A percentile compares a stretch with the other conserved stretches of the same genome.
phyloP scores from a whole-genome alignment of 2,329 filamentous ascomycete species.

The Phialocephala subalpina region DNA sequence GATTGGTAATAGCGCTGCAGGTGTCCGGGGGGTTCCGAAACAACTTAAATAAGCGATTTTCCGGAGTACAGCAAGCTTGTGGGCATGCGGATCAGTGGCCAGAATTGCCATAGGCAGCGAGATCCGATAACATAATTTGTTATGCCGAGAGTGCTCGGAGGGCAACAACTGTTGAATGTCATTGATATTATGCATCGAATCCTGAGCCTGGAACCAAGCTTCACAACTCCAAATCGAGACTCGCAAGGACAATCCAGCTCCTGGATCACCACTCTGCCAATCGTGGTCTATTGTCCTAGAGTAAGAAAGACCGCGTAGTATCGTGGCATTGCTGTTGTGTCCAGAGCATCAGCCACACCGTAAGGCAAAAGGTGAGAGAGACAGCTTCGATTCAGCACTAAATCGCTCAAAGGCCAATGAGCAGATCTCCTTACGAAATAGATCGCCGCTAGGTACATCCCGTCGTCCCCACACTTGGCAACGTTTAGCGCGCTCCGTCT shows the following conservation, averaged over 20 bases:
- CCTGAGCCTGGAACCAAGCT: neutral
- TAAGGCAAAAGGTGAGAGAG: neutral
- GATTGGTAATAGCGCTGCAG: neutral
- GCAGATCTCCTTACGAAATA: neutral
- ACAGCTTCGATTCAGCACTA: neutral
- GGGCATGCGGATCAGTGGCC: neutral
- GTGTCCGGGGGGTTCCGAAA: neutral
- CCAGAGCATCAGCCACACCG: conserved; percentile 11
- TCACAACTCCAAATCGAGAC: neutral
- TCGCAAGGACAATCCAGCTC: neutral
- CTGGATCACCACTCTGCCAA: neutral
- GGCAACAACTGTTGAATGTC: neutral
- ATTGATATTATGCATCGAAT: neutral
- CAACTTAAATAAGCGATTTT: conserved; percentile 3
- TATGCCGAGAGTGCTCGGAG: neutral
- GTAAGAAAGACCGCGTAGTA: neutral
- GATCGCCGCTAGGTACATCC: conserved; percentile 24
- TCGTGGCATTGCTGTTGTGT: neutral
- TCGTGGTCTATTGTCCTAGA: neutral
- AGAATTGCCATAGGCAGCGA: neutral
- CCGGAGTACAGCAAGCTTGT: neutral
- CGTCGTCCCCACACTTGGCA: conserved; percentile 26
- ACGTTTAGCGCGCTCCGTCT: conserved; percentile 14
- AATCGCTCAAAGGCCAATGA: neutral
- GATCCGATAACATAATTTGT: neutral